phyloP scores from a whole-genome alignment of 1,139 yeast genomes.

The Petasospora fabianii region DNA sequence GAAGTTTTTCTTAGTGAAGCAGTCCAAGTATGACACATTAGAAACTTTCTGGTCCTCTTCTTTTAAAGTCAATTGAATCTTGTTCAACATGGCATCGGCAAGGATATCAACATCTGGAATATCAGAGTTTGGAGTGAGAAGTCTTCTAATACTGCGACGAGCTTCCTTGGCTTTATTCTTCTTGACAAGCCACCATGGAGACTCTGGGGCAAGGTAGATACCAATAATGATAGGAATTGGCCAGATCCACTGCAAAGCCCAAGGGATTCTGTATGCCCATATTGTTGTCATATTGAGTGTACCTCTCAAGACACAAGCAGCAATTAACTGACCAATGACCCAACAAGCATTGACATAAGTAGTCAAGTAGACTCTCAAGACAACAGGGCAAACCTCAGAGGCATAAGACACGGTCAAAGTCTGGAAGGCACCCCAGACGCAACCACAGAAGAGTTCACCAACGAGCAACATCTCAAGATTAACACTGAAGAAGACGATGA shows the following conservation, averaged over 20 bases:
- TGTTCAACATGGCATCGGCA: conserved; percentile 23
- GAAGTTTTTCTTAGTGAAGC: conserved; percentile 43
- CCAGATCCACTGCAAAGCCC: conserved; percentile 61
- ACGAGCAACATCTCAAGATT: conserved; percentile 29
- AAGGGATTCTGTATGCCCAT: conserved; percentile 39
- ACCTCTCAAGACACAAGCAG: conserved; percentile 21
- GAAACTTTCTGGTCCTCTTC: conserved; percentile 27
- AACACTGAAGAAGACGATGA: conserved; percentile 29
- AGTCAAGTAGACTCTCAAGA: conserved; percentile 30
- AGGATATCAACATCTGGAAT: conserved; percentile 16
- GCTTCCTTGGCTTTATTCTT: conserved; percentile 16
- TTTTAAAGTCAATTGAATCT: conserved; percentile 33
- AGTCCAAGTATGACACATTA: conserved; percentile 38
- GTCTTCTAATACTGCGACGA: conserved; percentile 12
- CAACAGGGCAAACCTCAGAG: conserved; percentile 33
- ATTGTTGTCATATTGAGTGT: conserved; percentile 18
- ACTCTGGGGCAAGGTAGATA: conserved; percentile 49
- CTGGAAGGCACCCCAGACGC: conserved; percentile 29
- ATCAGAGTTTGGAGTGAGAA: conserved; percentile 1
- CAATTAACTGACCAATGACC: conserved; percentile 32
- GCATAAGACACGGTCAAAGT: conserved; percentile 28
- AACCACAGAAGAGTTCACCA: conserved; percentile 31
- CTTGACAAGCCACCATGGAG: conserved; percentile 39
- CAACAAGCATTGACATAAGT: conserved; percentile 29
- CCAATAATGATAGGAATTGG: conserved; percentile 51